These are phyloP conservation scores for Diplosphaera chodatii DNA, from an alignment of 139 green algal species.

Conservation along the genomic window DNA sequence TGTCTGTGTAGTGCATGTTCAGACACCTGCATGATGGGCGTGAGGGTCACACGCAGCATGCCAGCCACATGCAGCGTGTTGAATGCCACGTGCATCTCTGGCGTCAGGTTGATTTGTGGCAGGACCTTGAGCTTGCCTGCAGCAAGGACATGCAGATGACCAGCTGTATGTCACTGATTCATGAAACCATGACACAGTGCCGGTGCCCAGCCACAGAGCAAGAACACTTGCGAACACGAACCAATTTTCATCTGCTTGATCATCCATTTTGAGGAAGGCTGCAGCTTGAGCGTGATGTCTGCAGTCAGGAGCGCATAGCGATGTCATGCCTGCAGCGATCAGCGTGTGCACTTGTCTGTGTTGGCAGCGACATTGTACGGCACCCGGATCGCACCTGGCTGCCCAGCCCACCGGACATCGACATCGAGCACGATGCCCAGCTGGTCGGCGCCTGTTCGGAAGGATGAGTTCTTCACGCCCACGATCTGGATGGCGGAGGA, in stretches of 20 bases:
- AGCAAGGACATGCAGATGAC: not conserved
- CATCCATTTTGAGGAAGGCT: conserved; percentile 3
- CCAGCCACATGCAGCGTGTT: conserved; percentile 18
- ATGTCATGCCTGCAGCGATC: no score
- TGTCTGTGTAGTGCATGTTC: no score
- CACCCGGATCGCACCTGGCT: not conserved
- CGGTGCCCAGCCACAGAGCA: no score
- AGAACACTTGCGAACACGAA: not conserved
- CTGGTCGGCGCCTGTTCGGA: not conserved
- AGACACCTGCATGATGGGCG: conserved; percentile 8
- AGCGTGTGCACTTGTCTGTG: no score
- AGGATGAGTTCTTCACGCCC: conserved; percentile 4
- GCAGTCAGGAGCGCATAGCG: not conserved
- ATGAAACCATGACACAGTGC: no score
- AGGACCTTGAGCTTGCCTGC: conserved; percentile 11
- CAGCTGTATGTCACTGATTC: no score
- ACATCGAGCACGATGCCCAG: conserved; percentile 3
- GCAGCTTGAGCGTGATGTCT: conserved; percentile 27
- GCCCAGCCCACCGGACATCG: not conserved
- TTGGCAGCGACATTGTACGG: no score
- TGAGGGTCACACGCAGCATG: conserved; percentile 24
- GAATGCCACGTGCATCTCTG: conserved; percentile 4
- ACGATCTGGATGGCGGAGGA: conserved; percentile 3
- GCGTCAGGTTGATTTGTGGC: conserved; percentile 4
- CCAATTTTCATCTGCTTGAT: conserved; percentile 11